Base-by-base conservation (phyloP, 2,329 filamentous ascomycete species). In the Penicillium sp. region DNA sequence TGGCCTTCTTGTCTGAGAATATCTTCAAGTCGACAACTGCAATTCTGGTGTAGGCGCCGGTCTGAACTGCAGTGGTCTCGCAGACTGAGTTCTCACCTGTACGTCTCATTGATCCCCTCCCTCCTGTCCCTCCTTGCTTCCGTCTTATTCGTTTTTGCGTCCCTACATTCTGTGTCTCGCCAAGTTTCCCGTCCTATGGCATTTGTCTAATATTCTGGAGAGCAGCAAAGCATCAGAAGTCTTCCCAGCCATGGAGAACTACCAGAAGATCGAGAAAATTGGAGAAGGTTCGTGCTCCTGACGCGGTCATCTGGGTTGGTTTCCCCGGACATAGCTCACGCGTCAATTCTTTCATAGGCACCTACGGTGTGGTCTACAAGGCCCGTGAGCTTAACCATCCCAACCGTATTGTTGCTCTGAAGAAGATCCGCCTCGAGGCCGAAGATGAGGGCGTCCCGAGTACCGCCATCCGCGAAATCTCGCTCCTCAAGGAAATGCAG, bases 181-280 rank as follows among this genome's bases (percentile, higher is more conserved):
- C 17, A 10, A 34, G 18, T 34, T 23, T 17, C 14, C 28, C 16
- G 11, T 17, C 15, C 17, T 8, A 25, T 28, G 10, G 34, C 19
- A 38, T 16, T 25, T 30, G 26, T 26, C 41, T 51, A 40, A 49
- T 19, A 39, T 33, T 9, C 7, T 27, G 11, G 16, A 28, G 7
- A 28, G 21, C 19, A 42, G 35, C 16, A 5, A 30, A 43, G 18
- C 7, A 38, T 27, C 14, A 27, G 32, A 31, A 39, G 28, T 15
- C 19, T 23, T 18, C 15, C 34, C 21, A 43, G 65, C 46, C 53
- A 94, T 95, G 89, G 88, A 95, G 70, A 94, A 94, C 72, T 95
- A 95, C 69, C 87, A 94, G 72, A 94, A 94, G 74, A 79, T 95
- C 61, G 89, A 95, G 74, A 95, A 95, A 77, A 89, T 95, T 60